phyloP scores from a whole-genome alignment of 352 stramenopile species.

The Pythium guiyangense region DNA sequence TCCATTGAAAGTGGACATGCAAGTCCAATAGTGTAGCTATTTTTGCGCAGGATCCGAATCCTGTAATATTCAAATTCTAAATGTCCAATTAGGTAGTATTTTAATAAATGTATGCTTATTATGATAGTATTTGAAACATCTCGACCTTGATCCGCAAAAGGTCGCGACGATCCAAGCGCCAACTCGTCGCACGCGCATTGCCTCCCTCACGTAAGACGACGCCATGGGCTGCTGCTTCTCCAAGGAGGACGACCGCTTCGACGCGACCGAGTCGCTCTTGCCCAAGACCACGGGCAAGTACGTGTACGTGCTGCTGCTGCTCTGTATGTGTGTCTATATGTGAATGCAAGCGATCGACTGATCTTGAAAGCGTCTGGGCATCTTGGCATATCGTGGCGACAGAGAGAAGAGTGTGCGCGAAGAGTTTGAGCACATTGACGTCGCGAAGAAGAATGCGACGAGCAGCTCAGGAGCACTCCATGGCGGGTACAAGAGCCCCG shows the following conservation, averaged over 20 bases:
- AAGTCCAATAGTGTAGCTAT: too few relatives aligned
- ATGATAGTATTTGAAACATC: too few relatives aligned
- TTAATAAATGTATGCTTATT: too few relatives aligned
- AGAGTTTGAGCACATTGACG: slow-evolving; percentile 20
- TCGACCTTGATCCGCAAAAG: too few relatives aligned
- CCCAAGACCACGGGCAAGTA: slow-evolving; percentile 45
- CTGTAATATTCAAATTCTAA: too few relatives aligned
- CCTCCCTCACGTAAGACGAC: neutral
- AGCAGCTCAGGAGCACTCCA: slow-evolving; percentile 14
- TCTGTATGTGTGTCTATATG: neutral
- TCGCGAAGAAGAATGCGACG: slow-evolving; percentile 23
- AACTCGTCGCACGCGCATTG: too few relatives aligned
- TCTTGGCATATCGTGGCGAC: neutral
- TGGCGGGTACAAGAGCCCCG: slow-evolving; percentile 21
- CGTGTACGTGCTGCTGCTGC: slow-evolving; percentile 11
- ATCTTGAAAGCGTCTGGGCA: neutral
- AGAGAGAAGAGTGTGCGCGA: slow-evolving; percentile 23
- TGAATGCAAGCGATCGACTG: neutral
- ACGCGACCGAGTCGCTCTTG: slow-evolving; percentile 46
- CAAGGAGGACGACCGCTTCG: slow-evolving; percentile 60
- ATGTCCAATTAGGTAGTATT: too few relatives aligned
- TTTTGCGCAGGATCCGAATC: too few relatives aligned
- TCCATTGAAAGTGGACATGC: too few relatives aligned
- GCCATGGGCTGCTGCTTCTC: slow-evolving; percentile 70
- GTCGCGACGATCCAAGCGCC: neutral